A percentile compares a stretch with the other conserved stretches of the same genome.
Evolutionary conservation across 2,329 filamentous ascomycete species (phyloP).

Genomic region (Cercospora beticola): DNA sequence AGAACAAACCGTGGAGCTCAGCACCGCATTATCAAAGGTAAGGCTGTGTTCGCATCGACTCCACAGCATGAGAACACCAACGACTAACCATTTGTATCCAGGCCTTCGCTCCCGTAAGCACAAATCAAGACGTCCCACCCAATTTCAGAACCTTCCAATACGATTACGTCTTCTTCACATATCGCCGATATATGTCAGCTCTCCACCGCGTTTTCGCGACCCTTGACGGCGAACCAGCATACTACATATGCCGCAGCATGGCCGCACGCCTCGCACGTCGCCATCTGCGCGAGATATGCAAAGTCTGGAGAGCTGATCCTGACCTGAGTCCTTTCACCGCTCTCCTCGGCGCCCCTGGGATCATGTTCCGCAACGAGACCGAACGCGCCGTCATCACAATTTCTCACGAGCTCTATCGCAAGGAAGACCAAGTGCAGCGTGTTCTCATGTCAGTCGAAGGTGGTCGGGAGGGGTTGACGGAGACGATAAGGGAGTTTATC

Average conservation of each 20-base stretch:
- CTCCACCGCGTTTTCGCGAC: conserved; percentile 18
- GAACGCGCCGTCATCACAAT: conserved; percentile 15
- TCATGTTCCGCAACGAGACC: conserved; percentile 18
- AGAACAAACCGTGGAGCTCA: conserved; percentile 18
- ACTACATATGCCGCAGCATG: conserved; percentile 18
- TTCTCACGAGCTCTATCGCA: conserved; percentile 16
- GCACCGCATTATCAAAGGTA: conserved; percentile 13
- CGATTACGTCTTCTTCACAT: conserved; percentile 18
- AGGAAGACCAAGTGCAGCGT: conserved; percentile 12
- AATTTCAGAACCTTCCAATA: conserved; percentile 15
- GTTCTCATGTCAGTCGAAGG: conserved; percentile 9
- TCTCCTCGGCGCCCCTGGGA: conserved; percentile 9
- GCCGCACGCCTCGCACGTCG: conserved; percentile 14
- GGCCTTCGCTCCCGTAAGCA: conserved; percentile 18
- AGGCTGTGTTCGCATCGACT: background rate
- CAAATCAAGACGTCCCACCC: background rate
- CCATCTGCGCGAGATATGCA: conserved; percentile 11
- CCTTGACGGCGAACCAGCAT: conserved; percentile 14
- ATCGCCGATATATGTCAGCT: conserved; percentile 13
- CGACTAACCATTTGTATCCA: background rate
- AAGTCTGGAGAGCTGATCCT: background rate
- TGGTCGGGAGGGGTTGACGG: background rate
- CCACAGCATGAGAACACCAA: background rate
- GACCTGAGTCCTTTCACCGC: conserved; percentile 6
- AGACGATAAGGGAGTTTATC: conserved; percentile 2